Conservation (phyloP, 1,284 basidiomycete genomes). For the Thelephora terrestris region DNA sequence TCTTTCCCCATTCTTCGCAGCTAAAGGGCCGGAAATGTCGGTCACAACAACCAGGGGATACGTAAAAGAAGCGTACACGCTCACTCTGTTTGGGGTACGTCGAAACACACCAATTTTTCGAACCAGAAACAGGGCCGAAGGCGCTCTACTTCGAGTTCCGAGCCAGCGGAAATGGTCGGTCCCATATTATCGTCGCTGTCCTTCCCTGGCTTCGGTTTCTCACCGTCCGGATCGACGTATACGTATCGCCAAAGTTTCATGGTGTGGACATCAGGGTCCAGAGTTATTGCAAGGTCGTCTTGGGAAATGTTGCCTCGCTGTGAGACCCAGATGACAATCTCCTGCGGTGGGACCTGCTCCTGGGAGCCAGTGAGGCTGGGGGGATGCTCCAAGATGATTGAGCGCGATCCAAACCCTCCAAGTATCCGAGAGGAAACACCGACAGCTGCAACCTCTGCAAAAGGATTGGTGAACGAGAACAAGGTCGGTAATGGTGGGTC, state of each 20-base stretch:
- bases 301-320: slow-evolving; percentile 31
- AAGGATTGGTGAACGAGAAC: slow-evolving; percentile 67
- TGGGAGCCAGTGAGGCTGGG: slow-evolving; percentile 16
- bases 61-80: slow-evolving; percentile 19
- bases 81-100: slow-evolving; percentile 42
- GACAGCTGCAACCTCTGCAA: slow-evolving; percentile 65
- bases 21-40: slow-evolving; percentile 10
- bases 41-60: neutral
- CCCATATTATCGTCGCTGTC: neutral
- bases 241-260: slow-evolving; percentile 65
- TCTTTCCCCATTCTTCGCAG: slow-evolving; percentile 32
- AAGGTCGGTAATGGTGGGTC: slow-evolving; percentile 63
- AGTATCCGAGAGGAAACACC: slow-evolving; percentile 49
- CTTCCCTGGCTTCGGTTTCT: neutral
- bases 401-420: slow-evolving; percentile 30
- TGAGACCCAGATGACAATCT: slow-evolving; percentile 54
- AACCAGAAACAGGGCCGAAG: slow-evolving; percentile 66
- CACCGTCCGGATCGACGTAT: slow-evolving; percentile 37
- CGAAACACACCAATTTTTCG: slow-evolving; percentile 43
- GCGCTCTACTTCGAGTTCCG: slow-evolving; percentile 33
- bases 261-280: slow-evolving; percentile 38
- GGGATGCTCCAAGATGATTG: slow-evolving; percentile 37
- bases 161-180: neutral
- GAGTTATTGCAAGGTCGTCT: slow-evolving; percentile 45
- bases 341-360: slow-evolving; percentile 37